Base-by-base conservation (phyloP, 495 filamentous ascomycete species). In the Achaetomiella virescens region DNA sequence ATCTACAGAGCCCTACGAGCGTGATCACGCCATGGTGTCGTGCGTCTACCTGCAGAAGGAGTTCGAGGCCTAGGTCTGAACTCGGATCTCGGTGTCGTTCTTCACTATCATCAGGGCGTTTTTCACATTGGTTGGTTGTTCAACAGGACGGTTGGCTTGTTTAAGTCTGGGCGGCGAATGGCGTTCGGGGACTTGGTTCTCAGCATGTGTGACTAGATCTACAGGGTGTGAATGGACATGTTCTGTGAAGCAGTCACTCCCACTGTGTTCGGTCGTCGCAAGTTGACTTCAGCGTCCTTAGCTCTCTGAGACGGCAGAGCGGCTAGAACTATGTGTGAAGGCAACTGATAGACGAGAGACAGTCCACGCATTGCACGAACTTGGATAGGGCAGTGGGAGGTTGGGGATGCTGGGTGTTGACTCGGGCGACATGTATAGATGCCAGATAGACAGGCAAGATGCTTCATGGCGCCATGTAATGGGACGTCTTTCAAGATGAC, bases 1-100 rank as follows among this genome's bases (percentile, higher is more conserved):
- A 10, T 0, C 10, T 22, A 43, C 37, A 70, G 70, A 73, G 45
- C 70, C 70, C 38, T 73, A 70, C 31, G 70, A 73, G 65, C 66
- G 70, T 57, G 70, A 73, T 42, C 70, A 73, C 63, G 69, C 69
- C 46, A 68, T 71, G 61, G 69, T 71, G 42, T 69, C 69, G 20
- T 68, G 65, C 56, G 69, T 71, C 48, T 71, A 71, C 61, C 63
- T 62, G 35, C 69, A 71, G 59, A 71, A 68, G 59, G 69, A 71
- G 55, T 71, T 62, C 38, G 61, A 61, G 52, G 59, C 45, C 44
- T 65, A 47, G 62, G 58, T 41, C 36, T 40, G 36, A 43, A 50
- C 38, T 57, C 41, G 40, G 46, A 58, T 62, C 42, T 41, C 49
- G 59, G 49, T 52, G 48, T 63, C 45, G 33, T 62, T 65, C 37